Base-by-base conservation (phyloP, 192 early-diverging fungal genomes). In the Backusella parvicylindrica region DNA sequence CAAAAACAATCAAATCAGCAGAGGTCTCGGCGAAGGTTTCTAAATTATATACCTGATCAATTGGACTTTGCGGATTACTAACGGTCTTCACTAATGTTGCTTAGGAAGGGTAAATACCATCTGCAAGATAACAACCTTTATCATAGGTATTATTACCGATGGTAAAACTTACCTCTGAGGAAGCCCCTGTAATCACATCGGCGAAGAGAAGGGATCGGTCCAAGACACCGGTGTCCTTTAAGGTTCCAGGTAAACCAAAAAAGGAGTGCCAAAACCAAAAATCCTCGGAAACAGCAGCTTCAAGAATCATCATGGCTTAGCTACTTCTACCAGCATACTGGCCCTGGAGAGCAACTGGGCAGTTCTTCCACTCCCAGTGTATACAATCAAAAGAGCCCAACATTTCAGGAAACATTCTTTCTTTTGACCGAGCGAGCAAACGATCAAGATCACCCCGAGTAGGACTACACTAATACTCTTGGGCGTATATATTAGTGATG, bases 401-500 rank as follows among this genome's bases (percentile, higher is more conserved):
- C 77, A 79, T 79, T 15, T 70, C 79, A 36, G 78, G 64, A 60
- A 79, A 79, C 4, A n/a, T n/a, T n/a, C n/a, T n/a, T n/a, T n/a
- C n/a, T n/a, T n/a, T n/a, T n/a, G n/a, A n/a, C n/a, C n/a, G n/a
- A n/a, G n/a, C n/a, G n/a, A n/a, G n/a, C n/a, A n/a, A n/a, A n/a
- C n/a, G n/a, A n/a, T n/a, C n/a, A n/a, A n/a, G n/a, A n/a, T n/a
- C n/a, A n/a, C n/a, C n/a, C n/a, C n/a, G n/a, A n/a, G n/a, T 66
- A 79, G 53, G 53, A 2, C 1, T 1, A 3, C 53, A 1, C 15
- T 23, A 6, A 56, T 56, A 56, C n/a, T 23, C 53, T 6, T 23
- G n/a, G 18, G 6, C n/a, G 23, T 56, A 56, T 23, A 56, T 16
- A 6, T 56, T 23, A 23, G 23, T 23, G n/a, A 56, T 23, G 6